phyloP scores from a whole-genome alignment of 768 basidiomycete species.

The Rhodotorula taiwanensis region DNA sequence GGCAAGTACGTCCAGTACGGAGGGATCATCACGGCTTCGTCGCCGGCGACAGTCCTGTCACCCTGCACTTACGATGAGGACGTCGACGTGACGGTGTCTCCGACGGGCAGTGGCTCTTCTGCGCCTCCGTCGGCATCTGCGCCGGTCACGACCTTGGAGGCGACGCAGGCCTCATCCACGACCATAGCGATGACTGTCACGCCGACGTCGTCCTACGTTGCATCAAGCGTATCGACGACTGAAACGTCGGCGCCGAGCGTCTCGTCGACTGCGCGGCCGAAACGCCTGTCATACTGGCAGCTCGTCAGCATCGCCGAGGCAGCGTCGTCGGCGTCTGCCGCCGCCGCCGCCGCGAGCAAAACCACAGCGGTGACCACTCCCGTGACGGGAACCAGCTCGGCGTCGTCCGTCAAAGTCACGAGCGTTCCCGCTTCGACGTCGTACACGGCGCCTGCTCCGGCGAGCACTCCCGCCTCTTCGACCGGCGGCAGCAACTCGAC shows the following conservation, averaged over 20 bases:
- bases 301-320: no score
- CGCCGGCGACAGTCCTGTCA: constrained; percentile 1
- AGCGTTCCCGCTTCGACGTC: not conserved
- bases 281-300: no score
- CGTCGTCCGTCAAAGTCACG: constrained; percentile 1
- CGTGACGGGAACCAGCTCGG: not conserved
- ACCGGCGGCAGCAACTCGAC: not conserved
- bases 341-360: not conserved
- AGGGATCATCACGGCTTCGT: not conserved
- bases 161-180: not conserved
- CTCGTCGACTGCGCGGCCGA: no score
- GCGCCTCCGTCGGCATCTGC: no score
- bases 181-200: no score
- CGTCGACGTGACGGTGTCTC: constrained; percentile 20
- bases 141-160: not conserved
- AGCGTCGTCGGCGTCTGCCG: not conserved
- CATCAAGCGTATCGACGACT: no score
- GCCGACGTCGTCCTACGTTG: not conserved
- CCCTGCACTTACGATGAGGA: constrained; percentile 16
- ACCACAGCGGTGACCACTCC: not conserved
- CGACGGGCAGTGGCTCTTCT: constrained; percentile 4
- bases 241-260: no score
- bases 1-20: constrained; percentile 17
- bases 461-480: not conserved
- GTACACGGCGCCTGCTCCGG: not conserved